Percentiles rank a stretch among this genome's conserved stretches.
Evolutionary conservation across 352 stramenopile species (phyloP).

Genomic region (Pythium plurisporium): DNA sequence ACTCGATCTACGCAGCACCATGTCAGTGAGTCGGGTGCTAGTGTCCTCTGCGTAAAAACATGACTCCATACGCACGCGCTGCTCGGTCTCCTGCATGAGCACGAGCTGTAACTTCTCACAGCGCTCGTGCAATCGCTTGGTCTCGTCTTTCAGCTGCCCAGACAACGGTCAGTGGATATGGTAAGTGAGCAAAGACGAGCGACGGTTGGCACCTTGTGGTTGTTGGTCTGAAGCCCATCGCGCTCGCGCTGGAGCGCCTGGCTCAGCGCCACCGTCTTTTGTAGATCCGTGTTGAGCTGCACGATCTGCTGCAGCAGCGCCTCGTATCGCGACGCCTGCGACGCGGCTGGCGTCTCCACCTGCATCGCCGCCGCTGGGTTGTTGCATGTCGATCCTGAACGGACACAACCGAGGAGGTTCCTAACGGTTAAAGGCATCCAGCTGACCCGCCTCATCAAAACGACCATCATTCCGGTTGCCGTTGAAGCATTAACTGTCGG

Average conservation of each 20-base stretch:
- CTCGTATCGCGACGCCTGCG: conserved; percentile 50
- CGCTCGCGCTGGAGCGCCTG: conserved; percentile 76
- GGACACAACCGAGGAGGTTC: neutral
- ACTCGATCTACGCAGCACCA: no score
- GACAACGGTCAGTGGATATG: no score
- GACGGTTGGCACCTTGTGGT: conserved; percentile 55
- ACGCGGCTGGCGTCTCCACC: conserved; percentile 7
- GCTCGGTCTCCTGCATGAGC: conserved; percentile 77
- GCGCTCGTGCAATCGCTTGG: conserved; percentile 63
- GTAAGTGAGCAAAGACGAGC: no score
- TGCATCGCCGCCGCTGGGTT: no score
- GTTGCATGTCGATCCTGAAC: conserved; percentile 9
- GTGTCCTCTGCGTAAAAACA: no score
- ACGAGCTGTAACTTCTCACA: conserved; percentile 78
- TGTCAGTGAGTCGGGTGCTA: no score
- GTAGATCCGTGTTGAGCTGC: conserved; percentile 77
- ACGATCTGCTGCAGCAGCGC: conserved; percentile 77
- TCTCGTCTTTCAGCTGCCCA: conserved; percentile 53
- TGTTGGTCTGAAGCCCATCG: conserved; percentile 59
- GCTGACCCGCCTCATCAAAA: neutral
- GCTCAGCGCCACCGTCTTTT: conserved; percentile 78
- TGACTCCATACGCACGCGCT: conserved; percentile 42
- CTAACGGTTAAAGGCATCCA: neutral
- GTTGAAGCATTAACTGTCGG: no score
- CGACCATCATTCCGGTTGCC: conserved; percentile 14